Evolutionary conservation across 23 red algal species (phyloP).

Genomic region (Chondrus crispus): DNA sequence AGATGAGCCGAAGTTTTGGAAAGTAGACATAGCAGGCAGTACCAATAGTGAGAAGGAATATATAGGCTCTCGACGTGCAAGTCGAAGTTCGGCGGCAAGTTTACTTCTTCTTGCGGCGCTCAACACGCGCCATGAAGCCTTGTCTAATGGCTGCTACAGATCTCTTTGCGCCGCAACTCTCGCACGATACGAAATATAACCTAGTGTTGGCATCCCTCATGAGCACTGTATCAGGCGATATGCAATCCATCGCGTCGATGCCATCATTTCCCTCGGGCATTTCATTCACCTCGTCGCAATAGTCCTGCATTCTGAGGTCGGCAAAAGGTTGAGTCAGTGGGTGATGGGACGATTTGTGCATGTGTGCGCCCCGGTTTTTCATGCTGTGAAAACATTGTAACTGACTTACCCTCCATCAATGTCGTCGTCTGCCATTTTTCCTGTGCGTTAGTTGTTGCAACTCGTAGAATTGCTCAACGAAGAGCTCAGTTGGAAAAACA

Average conservation of each 20-base stretch:
- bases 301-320: constrained; percentile 17
- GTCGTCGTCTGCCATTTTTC: no score
- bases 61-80: neutral
- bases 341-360: neutral
- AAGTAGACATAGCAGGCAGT: neutral
- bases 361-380: no score
- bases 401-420: no score
- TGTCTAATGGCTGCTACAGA: constrained; percentile 92
- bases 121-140: constrained; percentile 94
- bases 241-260: constrained; percentile 54
- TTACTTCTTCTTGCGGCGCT: constrained; percentile 69
- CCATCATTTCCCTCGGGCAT: constrained; percentile 36
- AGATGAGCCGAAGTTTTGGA: no score
- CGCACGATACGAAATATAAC: constrained; percentile 95
- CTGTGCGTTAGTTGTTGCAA: no score
- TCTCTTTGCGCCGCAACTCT: constrained; percentile 92
- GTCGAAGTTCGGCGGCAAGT: neutral
- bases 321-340: neutral
- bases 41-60: neutral
- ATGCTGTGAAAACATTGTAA: no score
- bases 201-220: constrained; percentile 98
- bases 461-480: no score
- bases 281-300: neutral
- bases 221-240: constrained; percentile 86
- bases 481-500: no score